Percentiles rank a stretch among this genome's conserved stretches.
Conservation (phyloP, 1,284 basidiomycete genomes). For the Fomitiporia mediterranea region DNA sequence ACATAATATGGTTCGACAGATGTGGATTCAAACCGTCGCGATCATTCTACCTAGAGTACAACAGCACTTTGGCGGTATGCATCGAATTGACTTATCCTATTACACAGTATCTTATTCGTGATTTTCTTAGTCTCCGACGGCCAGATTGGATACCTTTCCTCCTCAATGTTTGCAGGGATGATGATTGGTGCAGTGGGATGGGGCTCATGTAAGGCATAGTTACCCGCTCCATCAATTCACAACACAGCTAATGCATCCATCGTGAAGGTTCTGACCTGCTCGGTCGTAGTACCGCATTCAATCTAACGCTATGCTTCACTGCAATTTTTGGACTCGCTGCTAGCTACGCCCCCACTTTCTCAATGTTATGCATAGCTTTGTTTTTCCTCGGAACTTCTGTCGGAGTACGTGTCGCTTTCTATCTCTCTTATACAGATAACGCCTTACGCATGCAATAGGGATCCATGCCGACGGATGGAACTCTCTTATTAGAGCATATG, state of each 20-base stretch:
- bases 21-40: conserved; percentile 86
- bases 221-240: neutral
- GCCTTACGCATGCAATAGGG: conserved; percentile 44
- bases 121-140: conserved; percentile 56
- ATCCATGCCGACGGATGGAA: conserved; percentile 96
- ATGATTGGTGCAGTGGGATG: conserved; percentile 93
- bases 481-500: conserved; percentile 90
- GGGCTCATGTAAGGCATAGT: conserved; percentile 67
- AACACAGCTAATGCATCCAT: neutral
- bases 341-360: conserved; percentile 73
- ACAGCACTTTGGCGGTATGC: conserved; percentile 71
- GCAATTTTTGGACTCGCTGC: conserved; percentile 85
- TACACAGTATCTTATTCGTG: conserved; percentile 9
- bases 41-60: conserved; percentile 93
- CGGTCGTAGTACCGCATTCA: conserved; percentile 88
- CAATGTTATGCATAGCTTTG: conserved; percentile 67
- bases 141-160: conserved; percentile 71
- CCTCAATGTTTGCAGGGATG: conserved; percentile 89
- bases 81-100: neutral
- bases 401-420: conserved; percentile 49
- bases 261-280: conserved; percentile 62
- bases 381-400: conserved; percentile 92
- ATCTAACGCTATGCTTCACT: conserved; percentile 87
- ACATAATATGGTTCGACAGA: conserved; percentile 46
- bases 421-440: neutral